Evolutionary conservation across 768 basidiomycete genomes (phyloP), one percentile per base, ranked within the genome.

Genomic region (Candolleomyces eurysporus): DNA sequence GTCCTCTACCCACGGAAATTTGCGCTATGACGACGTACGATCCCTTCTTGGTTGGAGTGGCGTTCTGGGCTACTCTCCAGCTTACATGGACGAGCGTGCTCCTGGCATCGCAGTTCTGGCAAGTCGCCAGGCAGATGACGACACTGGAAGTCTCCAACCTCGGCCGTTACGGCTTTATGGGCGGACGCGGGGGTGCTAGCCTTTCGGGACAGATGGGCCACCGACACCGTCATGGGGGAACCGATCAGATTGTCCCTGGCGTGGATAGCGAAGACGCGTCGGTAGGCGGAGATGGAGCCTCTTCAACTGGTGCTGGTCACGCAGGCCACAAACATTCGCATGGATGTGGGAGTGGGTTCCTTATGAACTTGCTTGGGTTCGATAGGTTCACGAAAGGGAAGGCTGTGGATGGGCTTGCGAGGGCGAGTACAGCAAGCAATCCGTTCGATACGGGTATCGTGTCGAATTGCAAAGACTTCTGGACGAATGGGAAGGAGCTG

Each of bases 101-200:
- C 32, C 87, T 97, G 51, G 84, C 82, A 49, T 87, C 88, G 4
- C 96, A 99, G 67, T 79, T 88, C 53, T 96, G 92, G 92, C 97
- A 99, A 74, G 86, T 98, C 58, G 85, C 89, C 2, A 85, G 89
- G 26, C 96, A 98, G 69, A 93, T 98, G 84, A 99, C 96, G 1
- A 98, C 96, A 0, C 82, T 96, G 58, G 96, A 99, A 70, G 93
- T 98, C 3, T 89, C 89, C 61, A 99, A 99, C 69, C 86, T 98
- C 2, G 94, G 96, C 3, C 85, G 96, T 50, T 98, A 89, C 69
- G 96, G 97, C 13, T 98, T 89, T 78, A 96, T 99, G 94, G 96
- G 97, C 42, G 96, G 96, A 0, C 87, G 92, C 45, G 91, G 87
- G 0, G 85, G 86, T 19, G 83, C 86, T 2, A 85, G 82, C 42